phyloP scores from a whole-genome alignment of 257 asterid genomes.

The Solanum clarkiae region DNA sequence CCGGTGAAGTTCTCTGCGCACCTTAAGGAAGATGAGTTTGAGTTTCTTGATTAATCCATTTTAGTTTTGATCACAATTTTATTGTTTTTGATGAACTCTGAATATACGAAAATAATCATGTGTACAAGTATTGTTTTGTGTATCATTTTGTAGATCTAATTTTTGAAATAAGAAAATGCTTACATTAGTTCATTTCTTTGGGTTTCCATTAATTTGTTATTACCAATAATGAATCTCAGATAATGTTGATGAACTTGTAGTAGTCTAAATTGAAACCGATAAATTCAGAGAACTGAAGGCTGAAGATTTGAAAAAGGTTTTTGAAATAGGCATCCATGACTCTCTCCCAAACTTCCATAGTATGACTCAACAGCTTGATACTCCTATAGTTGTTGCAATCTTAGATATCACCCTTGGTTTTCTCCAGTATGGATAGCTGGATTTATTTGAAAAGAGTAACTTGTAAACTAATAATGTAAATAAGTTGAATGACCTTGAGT shows the following conservation, averaged over 20 bases:
- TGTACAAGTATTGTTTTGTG: background rate
- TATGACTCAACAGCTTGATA: too few species aligned
- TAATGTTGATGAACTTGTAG: background rate
- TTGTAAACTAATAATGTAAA: background rate
- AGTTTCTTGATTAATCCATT: slow-evolving; percentile 55
- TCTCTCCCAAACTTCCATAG: too few species aligned
- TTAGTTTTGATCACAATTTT: background rate
- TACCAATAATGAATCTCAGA: background rate
- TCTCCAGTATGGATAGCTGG: background rate
- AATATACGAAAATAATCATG: slow-evolving; percentile 1
- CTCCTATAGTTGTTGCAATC: too few species aligned
- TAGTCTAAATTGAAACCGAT: background rate
- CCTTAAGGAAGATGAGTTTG: slow-evolving; percentile 91
- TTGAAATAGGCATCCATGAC: too few species aligned
- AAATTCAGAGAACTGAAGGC: background rate
- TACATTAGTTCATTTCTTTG: background rate
- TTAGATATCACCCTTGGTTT: background rate
- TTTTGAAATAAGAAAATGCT: background rate
- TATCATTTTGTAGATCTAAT: background rate
- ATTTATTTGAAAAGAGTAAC: background rate
- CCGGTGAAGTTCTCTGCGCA: slow-evolving; percentile 66
- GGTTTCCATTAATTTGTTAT: background rate
- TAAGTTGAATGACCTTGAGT: background rate
- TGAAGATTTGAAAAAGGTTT: too few species aligned
- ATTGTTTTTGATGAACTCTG: slow-evolving; percentile 1